Evolutionary conservation across 1,284 basidiomycete species (phyloP).

Genomic region (Pseudozyma thailandica): DNA sequence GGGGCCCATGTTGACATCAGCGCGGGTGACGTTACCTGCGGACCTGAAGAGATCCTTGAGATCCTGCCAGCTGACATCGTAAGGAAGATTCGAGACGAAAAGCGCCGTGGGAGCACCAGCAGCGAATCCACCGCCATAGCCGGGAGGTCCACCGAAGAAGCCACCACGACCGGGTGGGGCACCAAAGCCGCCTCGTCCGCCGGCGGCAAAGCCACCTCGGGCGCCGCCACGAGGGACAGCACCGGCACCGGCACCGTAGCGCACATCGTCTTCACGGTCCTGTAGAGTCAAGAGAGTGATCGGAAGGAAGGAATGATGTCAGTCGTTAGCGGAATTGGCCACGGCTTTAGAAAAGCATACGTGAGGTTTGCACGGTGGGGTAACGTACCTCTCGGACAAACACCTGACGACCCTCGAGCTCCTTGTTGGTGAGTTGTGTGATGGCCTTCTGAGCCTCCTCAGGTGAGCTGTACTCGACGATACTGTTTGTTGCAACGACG

Average conservation of each 20-base stretch:
- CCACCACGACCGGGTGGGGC: slow-evolving; percentile 53
- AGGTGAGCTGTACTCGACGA: slow-evolving; percentile 57
- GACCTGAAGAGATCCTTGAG: slow-evolving; percentile 95
- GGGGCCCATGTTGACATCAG: slow-evolving; percentile 89
- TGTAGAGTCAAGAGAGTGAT: slow-evolving; percentile 68
- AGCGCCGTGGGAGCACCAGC: slow-evolving; percentile 73
- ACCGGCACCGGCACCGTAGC: slow-evolving; percentile 84
- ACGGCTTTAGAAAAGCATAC: too few species aligned
- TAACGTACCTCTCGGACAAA: slow-evolving; percentile 89
- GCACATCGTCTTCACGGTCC: slow-evolving; percentile 95
- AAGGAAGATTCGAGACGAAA: slow-evolving; percentile 86
- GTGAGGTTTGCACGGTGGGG: too few species aligned
- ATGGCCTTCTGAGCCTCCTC: slow-evolving; percentile 62
- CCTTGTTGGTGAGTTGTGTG: slow-evolving; percentile 73
- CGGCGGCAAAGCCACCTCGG: slow-evolving; percentile 71
- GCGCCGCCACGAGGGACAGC: slow-evolving; percentile 72
- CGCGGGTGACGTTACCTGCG: slow-evolving; percentile 90
- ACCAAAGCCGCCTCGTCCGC: slow-evolving; percentile 48
- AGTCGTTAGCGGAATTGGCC: slow-evolving; percentile 10
- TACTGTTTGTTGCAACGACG: slow-evolving; percentile 32
- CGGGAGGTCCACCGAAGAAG: slow-evolving; percentile 31
- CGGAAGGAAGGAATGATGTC: not conserved
- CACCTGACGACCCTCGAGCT: slow-evolving; percentile 87
- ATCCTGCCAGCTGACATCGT: slow-evolving; percentile 97
- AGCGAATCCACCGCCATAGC: slow-evolving; percentile 36